Percentiles rank a stretch among this genome's conserved stretches.
Conservation (phyloP, 306 rosid species). For the Fragaria nilgerrensis region DNA sequence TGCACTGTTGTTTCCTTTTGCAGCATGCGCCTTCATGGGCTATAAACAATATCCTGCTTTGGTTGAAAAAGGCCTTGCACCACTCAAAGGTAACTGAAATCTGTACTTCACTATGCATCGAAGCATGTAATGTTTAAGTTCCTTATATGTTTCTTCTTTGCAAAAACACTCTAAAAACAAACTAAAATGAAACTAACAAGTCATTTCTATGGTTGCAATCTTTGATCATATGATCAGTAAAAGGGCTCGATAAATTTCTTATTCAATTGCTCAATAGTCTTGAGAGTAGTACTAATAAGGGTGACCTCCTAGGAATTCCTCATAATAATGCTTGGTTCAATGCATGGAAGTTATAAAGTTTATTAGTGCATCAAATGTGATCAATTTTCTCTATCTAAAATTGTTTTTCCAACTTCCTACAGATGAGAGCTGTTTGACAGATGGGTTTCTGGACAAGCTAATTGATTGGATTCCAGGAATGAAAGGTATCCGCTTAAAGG, state of each 20-base stretch:
- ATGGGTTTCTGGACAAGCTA: slow-evolving; percentile 16
- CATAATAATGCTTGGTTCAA: no score
- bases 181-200: no score
- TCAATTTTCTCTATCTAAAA: not conserved
- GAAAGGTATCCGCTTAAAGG: slow-evolving; percentile 9
- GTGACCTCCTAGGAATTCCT: no score
- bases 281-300: no score
- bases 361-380: not conserved
- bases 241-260: no score
- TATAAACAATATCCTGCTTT: not conserved
- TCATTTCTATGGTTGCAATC: no score
- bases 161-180: no score
- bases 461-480: slow-evolving; percentile 21
- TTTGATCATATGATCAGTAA: no score
- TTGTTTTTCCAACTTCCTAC: not conserved
- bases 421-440: slow-evolving; percentile 18
- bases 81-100: not conserved
- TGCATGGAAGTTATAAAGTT: not conserved
- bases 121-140: no score
- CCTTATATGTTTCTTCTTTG: no score
- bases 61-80: not conserved
- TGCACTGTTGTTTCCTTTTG: not conserved
- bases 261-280: no score
- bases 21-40: slow-evolving; percentile 14
- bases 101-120: no score